Percentiles rank a stretch among this genome's conserved stretches.
phyloP scores from a whole-genome alignment of 2,329 filamentous ascomycete genomes.

The Ceratocystis eucalypticola region DNA sequence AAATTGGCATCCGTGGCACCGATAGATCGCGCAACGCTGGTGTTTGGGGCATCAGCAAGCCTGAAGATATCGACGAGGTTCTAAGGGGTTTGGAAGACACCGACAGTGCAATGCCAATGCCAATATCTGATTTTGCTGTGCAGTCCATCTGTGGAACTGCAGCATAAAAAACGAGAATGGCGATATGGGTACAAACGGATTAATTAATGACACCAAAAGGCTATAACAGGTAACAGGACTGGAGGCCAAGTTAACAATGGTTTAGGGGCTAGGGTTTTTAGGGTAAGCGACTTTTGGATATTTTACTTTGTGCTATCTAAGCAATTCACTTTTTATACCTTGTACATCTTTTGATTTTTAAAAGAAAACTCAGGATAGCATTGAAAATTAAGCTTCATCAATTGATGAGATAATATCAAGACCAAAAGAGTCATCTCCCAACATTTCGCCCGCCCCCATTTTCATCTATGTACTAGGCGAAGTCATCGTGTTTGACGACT shows the following conservation, averaged over 20 bases:
- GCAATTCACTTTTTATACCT: not conserved
- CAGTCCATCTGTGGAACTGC: slow-evolving; percentile 8
- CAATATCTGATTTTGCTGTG: slow-evolving; percentile 22
- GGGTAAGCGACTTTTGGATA: not conserved
- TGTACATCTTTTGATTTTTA: not conserved
- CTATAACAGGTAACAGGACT: not conserved
- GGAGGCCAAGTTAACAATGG: not conserved
- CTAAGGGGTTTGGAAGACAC: slow-evolving; percentile 53
- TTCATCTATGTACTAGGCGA: too few species aligned
- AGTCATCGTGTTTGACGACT: not conserved
- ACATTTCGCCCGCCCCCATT: not conserved
- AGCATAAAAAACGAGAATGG: not conserved
- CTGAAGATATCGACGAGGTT: slow-evolving; percentile 58
- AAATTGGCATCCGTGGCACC: slow-evolving; percentile 72
- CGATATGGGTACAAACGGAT: not conserved
- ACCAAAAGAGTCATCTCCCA: not conserved
- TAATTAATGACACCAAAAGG: not conserved
- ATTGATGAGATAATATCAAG: too few species aligned
- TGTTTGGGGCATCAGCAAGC: slow-evolving; percentile 82
- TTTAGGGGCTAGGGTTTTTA: not conserved
- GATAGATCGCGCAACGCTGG: slow-evolving; percentile 76
- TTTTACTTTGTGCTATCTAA: not conserved
- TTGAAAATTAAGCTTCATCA: too few species aligned
- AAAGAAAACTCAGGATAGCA: too few species aligned
- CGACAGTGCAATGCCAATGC: slow-evolving; percentile 35